phyloP scores from a whole-genome alignment of 2,329 filamentous ascomycete species.

The Xylariaceae sp. region DNA sequence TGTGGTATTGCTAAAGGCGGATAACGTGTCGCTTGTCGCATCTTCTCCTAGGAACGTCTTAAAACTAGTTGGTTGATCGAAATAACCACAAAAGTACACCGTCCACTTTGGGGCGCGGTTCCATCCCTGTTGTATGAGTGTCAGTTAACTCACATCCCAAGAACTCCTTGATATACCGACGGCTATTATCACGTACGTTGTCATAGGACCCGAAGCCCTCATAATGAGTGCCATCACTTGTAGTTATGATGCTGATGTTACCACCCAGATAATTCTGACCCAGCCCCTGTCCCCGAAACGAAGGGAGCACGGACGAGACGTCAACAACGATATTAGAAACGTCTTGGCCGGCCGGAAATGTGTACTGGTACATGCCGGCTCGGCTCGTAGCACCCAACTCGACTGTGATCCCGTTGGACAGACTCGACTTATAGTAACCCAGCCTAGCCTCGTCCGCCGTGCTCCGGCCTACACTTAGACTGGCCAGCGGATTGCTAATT shows the following conservation, averaged over 20 bases:
- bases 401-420: slow-evolving; percentile 52
- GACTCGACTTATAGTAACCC: slow-evolving; percentile 56
- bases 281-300: slow-evolving; percentile 55
- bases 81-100: slow-evolving; percentile 60
- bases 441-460: slow-evolving; percentile 49
- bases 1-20: slow-evolving; percentile 32
- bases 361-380: slow-evolving; percentile 58
- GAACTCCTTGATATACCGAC: neutral
- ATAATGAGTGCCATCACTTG: slow-evolving; percentile 46
- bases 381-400: slow-evolving; percentile 55
- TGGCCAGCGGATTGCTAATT: slow-evolving; percentile 51
- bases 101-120: slow-evolving; percentile 60
- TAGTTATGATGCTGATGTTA: slow-evolving; percentile 47
- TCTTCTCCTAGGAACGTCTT: slow-evolving; percentile 42
- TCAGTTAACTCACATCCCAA: slow-evolving; percentile 3
- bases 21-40: slow-evolving; percentile 31
- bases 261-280: slow-evolving; percentile 62
- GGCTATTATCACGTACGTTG: slow-evolving; percentile 41
- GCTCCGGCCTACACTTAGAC: slow-evolving; percentile 53
- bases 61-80: slow-evolving; percentile 45
- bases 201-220: slow-evolving; percentile 59
- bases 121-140: slow-evolving; percentile 46
- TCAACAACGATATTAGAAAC: slow-evolving; percentile 54
- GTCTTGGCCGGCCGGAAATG: slow-evolving; percentile 43
- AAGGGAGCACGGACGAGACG: slow-evolving; percentile 62